phyloP scores from a whole-genome alignment of 2,329 filamentous ascomycete genomes.

The Alternaria brassicae region DNA sequence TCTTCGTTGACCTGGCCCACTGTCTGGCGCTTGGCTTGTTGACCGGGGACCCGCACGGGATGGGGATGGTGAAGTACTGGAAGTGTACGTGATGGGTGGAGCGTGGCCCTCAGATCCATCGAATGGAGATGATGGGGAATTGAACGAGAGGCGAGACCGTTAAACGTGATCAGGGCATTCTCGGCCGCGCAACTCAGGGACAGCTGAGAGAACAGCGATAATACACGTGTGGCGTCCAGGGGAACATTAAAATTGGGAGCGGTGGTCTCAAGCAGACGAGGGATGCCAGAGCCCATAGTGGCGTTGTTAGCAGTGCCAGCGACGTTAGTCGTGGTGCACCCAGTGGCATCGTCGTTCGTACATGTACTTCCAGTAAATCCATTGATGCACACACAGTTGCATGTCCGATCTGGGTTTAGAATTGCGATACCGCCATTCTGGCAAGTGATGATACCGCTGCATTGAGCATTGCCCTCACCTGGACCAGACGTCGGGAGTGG shows the following conservation, averaged over 20 bases:
- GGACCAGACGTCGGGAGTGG: slow-evolving; percentile 29
- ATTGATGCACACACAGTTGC: slow-evolving; percentile 87
- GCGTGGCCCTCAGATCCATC: slow-evolving; percentile 26
- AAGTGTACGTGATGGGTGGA: slow-evolving; percentile 33
- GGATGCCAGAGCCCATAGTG: slow-evolving; percentile 81
- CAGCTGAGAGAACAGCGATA: slow-evolving; percentile 76
- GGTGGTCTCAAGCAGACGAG: slow-evolving; percentile 72
- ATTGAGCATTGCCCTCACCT: slow-evolving; percentile 50
- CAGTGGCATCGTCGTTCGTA: slow-evolving; percentile 55
- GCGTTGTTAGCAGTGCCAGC: slow-evolving; percentile 59
- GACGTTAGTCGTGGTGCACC: slow-evolving; percentile 62
- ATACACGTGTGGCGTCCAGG: slow-evolving; percentile 71
- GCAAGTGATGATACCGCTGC: slow-evolving; percentile 69
- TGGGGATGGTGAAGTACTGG: slow-evolving; percentile 37
- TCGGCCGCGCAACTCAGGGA: slow-evolving; percentile 83
- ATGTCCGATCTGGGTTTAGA: slow-evolving; percentile 67
- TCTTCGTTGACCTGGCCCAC: slow-evolving; percentile 42
- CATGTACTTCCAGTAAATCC: slow-evolving; percentile 77
- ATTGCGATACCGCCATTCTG: slow-evolving; percentile 82
- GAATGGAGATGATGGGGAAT: slow-evolving; percentile 19
- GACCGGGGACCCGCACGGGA: slow-evolving; percentile 13
- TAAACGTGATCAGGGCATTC: slow-evolving; percentile 87
- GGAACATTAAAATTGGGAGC: slow-evolving; percentile 76
- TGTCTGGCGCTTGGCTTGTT: slow-evolving; percentile 32
- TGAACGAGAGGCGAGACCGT: slow-evolving; percentile 56